Percentiles rank a stretch among this genome's conserved stretches.
Conservation (phyloP, 805 yeast genomes). For the Hanseniaspora mollemarum region DNA sequence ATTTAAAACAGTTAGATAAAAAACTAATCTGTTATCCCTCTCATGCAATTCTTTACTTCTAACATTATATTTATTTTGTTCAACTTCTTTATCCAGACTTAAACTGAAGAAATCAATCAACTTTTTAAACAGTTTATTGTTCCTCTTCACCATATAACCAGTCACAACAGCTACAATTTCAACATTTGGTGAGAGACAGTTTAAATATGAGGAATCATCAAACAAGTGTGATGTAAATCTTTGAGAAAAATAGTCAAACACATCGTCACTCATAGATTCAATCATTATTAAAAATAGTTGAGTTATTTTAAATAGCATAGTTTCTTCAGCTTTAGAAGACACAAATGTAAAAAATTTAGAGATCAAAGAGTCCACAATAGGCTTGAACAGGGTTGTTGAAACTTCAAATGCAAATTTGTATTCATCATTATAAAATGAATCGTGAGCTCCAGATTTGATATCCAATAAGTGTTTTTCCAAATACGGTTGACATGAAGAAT, state of each 20-base stretch:
- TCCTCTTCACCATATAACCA: slow-evolving; percentile 58
- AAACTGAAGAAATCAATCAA: slow-evolving; percentile 22
- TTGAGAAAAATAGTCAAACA: slow-evolving; percentile 38
- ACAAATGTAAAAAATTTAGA: slow-evolving; percentile 51
- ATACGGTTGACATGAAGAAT: slow-evolving; percentile 31
- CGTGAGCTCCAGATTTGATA: slow-evolving; percentile 33
- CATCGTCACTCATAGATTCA: slow-evolving; percentile 51
- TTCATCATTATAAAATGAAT: slow-evolving; percentile 33
- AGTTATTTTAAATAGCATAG: slow-evolving; percentile 32
- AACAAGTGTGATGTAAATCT: slow-evolving; percentile 30
- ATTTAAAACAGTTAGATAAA: slow-evolving; percentile 59
- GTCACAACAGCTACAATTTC: slow-evolving; percentile 61
- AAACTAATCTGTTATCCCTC: slow-evolving; percentile 64
- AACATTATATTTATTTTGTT: slow-evolving; percentile 68
- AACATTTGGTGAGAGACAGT: slow-evolving; percentile 47
- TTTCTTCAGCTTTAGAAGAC: slow-evolving; percentile 39
- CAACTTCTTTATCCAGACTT: slow-evolving; percentile 53
- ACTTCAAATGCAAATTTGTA: slow-evolving; percentile 54
- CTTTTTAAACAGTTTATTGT: slow-evolving; percentile 26
- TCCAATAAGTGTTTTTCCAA: slow-evolving; percentile 50
- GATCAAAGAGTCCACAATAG: slow-evolving; percentile 44
- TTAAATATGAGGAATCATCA: slow-evolving; percentile 42
- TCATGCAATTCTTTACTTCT: slow-evolving; percentile 57
- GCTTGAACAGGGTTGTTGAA: slow-evolving; percentile 59
- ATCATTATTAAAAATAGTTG: slow-evolving; percentile 39